phyloP scores from a whole-genome alignment of 2,329 filamentous ascomycete species.

The Cladophialophora chaetospira region DNA sequence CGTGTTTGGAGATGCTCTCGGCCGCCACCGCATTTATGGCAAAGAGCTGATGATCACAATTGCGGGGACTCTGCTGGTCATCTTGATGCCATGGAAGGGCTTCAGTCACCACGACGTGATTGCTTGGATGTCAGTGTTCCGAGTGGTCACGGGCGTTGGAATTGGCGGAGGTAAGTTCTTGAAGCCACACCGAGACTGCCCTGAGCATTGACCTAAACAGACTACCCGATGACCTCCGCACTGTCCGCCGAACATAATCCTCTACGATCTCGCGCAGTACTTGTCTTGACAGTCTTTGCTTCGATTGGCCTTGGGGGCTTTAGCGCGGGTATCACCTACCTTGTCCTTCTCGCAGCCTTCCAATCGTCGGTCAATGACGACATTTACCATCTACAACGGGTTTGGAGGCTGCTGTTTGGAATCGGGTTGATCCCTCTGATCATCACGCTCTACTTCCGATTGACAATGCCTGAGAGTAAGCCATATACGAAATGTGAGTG shows the following conservation, averaged over 20 bases:
- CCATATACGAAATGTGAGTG: conserved; percentile 21
- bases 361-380: conserved; percentile 20
- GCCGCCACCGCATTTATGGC: conserved; percentile 35
- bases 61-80: conserved; percentile 33
- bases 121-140: conserved; percentile 33
- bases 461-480: conserved; percentile 32
- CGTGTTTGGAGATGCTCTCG: conserved; percentile 35
- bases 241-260: conserved; percentile 23
- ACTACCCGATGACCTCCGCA: conserved; percentile 25
- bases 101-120: conserved; percentile 23
- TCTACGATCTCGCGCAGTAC: conserved; percentile 12
- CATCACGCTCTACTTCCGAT: conserved; percentile 34
- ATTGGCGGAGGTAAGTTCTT: conserved; percentile 32
- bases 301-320: conserved; percentile 17
- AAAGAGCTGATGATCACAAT: conserved; percentile 35
- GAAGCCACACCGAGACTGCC: background rate
- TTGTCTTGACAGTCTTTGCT: conserved; percentile 15
- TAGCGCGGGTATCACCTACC: conserved; percentile 10
- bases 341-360: conserved; percentile 20
- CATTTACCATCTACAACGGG: conserved; percentile 25
- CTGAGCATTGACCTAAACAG: background rate
- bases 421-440: conserved; percentile 33
- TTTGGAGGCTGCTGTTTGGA: conserved; percentile 35
- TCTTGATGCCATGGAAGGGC: conserved; percentile 33
- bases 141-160: conserved; percentile 33